Base-by-base conservation (phyloP, 192 early-diverging fungal species). In the Podila epigama region DNA sequence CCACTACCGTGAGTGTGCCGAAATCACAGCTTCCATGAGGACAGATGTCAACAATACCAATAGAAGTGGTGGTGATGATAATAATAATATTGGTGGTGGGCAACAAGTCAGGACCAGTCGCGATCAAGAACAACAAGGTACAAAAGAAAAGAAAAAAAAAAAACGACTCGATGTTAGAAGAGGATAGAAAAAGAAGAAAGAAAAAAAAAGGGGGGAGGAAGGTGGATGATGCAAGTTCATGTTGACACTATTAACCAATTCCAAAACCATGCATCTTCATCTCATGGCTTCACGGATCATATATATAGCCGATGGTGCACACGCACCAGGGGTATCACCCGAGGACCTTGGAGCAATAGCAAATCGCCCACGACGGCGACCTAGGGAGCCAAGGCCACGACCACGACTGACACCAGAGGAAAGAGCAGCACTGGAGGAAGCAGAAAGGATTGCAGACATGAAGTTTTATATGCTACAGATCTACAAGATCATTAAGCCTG, bases 401-500 rank as follows among this genome's bases (percentile, higher is more conserved):
- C 69, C 79, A n/a, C 58, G 56, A 28, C 13, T 63, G 34, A 70
- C 69, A 7, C 61, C 66, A 37, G 61, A 65, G 35, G 63, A 69
- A 33, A 48, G 35, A 12, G 67, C 68, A 16, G 51, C 69, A 3
- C 57, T 58, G 16, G 68, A 71, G 13, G 85, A 90, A 51, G 85
- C 85, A 31, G 88, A 90, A 33, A 66, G 68, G 41, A 81, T 85
- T 7, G 87, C 89, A 27, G 90, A 93, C 42, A 72, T 95, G 42
- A 89, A 86, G 67, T 95, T 88, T 71, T 95, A 94, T 72, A 88
- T 93, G 68, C 70, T 86, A 32, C 91, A 95, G 71, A 84, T 95
- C n/a, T 93, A 90, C 73, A 69, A 83, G 18, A 92, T 95, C 55
- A 89, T 94, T 59, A 90, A 92, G 58, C 94, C 94, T 13, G 94